Conservation (phyloP, 768 basidiomycete genomes). For the Leccinum imitatum region DNA sequence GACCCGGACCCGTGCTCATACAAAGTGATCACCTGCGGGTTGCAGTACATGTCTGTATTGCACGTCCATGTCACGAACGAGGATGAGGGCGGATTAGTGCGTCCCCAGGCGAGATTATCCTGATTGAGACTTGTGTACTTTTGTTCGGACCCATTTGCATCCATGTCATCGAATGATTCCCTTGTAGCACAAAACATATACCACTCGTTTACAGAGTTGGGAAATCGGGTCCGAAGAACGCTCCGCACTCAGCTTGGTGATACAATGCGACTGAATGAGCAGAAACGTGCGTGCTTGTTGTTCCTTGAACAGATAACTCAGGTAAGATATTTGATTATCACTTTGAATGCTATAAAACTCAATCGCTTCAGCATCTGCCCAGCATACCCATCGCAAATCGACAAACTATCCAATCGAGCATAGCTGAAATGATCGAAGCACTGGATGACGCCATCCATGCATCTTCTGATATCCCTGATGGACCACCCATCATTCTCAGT, state of each 20-base stretch:
- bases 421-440: neutral
- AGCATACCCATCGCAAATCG: neutral
- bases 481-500: neutral
- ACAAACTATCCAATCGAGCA: neutral
- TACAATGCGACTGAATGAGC: neutral
- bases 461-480: neutral
- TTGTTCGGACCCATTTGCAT: no score
- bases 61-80: no score
- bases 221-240: neutral
- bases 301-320: neutral
- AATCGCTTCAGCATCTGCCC: neutral
- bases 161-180: neutral
- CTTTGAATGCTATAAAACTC: no score
- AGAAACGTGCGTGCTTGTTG: neutral
- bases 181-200: neutral
- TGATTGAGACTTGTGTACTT: no score
- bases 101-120: no score
- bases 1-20: no score
- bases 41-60: no score
- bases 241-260: neutral
- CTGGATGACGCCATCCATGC: neutral
- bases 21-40: no score
- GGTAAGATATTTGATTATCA: neutral
- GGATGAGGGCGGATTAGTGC: no score
- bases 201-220: neutral